phyloP scores from a whole-genome alignment of 116 monocot species.

The Iris pallida region DNA sequence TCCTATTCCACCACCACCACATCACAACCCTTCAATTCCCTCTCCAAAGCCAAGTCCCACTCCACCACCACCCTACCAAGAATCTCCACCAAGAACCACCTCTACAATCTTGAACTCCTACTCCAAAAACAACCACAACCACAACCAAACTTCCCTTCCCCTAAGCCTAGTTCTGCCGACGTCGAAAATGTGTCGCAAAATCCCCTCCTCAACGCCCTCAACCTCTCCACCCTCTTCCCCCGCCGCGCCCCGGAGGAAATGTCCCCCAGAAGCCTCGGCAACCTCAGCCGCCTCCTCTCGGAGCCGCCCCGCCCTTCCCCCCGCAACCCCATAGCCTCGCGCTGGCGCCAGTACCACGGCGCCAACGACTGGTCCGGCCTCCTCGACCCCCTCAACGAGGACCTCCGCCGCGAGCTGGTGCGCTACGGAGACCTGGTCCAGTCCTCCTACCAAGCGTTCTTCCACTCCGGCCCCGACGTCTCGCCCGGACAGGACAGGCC shows the following conservation, averaged over 20 bases:
- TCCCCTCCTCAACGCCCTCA: slow-evolving; percentile 15
- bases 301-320: slow-evolving; percentile 40
- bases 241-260: slow-evolving; percentile 13
- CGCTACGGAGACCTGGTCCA: slow-evolving; percentile 74
- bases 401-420: slow-evolving; percentile 72
- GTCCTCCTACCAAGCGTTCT: slow-evolving; percentile 66
- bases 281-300: slow-evolving; percentile 47
- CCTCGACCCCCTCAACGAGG: slow-evolving; percentile 66
- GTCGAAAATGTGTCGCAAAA: no score
- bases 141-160: no score
- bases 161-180: no score
- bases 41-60: no score
- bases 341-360: slow-evolving; percentile 60
- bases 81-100: no score
- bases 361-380: slow-evolving; percentile 53
- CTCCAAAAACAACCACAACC: no score
- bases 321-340: slow-evolving; percentile 26
- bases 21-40: no score
- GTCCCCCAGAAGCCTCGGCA: slow-evolving; percentile 54
- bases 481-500: slow-evolving; percentile 4
- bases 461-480: slow-evolving; percentile 27
- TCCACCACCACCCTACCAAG: no score
- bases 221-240: slow-evolving; percentile 18
- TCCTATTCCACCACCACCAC: no score
- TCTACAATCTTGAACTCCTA: no score